These are phyloP conservation scores for Vicia villosa DNA, from an alignment of 306 rosid species.

Conservation along the genomic window DNA sequence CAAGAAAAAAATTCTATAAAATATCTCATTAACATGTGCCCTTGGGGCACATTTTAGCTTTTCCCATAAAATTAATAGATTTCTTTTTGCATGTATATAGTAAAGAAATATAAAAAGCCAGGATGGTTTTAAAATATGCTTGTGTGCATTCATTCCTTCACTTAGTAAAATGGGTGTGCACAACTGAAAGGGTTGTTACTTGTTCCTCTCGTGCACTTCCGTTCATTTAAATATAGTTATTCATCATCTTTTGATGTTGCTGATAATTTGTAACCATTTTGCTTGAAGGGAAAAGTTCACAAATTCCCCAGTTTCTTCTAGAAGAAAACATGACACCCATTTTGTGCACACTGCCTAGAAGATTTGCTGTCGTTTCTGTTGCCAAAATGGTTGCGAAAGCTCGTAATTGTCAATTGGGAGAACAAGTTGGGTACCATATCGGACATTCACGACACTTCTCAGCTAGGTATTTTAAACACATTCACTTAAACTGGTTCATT, in stretches of 20 bases:
- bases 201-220: slow-evolving; percentile 3
- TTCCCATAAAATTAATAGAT: slow-evolving; percentile 1
- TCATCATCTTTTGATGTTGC: slow-evolving; percentile 22
- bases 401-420: slow-evolving; percentile 74
- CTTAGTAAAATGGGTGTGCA: neutral
- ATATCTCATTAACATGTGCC: no score
- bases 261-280: slow-evolving; percentile 14
- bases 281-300: slow-evolving; percentile 84
- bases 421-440: slow-evolving; percentile 88
- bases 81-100: neutral
- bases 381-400: slow-evolving; percentile 86
- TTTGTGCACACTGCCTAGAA: slow-evolving; percentile 86
- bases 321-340: slow-evolving; percentile 77
- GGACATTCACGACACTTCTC: slow-evolving; percentile 75
- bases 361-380: slow-evolving; percentile 87
- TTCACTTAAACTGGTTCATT: neutral
- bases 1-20: no score
- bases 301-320: slow-evolving; percentile 88
- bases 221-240: slow-evolving; percentile 20
- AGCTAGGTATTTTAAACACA: slow-evolving; percentile 47
- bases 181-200: slow-evolving; percentile 21
- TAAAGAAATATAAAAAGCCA: slow-evolving; percentile 9
- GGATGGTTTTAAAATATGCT: neutral
- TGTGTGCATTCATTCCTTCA: neutral
- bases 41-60: no score